Conservation (phyloP, 2,329 filamentous ascomycete species). For the Botryotinia convoluta region DNA sequence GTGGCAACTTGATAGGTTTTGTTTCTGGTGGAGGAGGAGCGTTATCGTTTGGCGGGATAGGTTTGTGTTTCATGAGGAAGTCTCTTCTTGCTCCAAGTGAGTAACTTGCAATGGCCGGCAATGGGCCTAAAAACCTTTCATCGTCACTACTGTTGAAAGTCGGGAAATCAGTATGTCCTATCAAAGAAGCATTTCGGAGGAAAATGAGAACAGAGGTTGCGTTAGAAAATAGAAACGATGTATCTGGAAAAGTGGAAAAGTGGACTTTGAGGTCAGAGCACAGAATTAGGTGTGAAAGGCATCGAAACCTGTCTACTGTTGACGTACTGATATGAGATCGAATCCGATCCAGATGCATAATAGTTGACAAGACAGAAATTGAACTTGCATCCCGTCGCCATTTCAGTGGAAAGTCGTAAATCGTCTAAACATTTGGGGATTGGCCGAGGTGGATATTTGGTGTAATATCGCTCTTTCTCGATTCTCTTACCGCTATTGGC, state of each 20-base stretch:
- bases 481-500: conserved; percentile 43
- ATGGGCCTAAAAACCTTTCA: conserved; percentile 68
- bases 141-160: conserved; percentile 58
- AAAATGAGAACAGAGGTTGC: neutral
- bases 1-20: conserved; percentile 49
- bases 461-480: conserved; percentile 53
- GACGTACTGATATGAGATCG: conserved; percentile 65
- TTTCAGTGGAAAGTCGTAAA: conserved; percentile 62
- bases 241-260: neutral
- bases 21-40: conserved; percentile 36
- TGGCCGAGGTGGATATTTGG: conserved; percentile 60
- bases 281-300: neutral
- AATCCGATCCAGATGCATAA: conserved; percentile 73
- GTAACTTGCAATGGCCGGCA: conserved; percentile 73
- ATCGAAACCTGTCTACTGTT: neutral
- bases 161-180: neutral
- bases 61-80: conserved; percentile 79
- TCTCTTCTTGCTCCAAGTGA: conserved; percentile 70
- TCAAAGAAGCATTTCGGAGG: neutral
- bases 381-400: conserved; percentile 62
- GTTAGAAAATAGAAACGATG: neutral
- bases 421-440: conserved; percentile 67
- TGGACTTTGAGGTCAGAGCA: neutral
- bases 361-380: conserved; percentile 84
- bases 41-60: conserved; percentile 42